Evolutionary conservation across 495 filamentous ascomycete species (phyloP), one percentile per base, ranked within the genome.

Genomic region (Penicillium macrosclerotiorum): DNA sequence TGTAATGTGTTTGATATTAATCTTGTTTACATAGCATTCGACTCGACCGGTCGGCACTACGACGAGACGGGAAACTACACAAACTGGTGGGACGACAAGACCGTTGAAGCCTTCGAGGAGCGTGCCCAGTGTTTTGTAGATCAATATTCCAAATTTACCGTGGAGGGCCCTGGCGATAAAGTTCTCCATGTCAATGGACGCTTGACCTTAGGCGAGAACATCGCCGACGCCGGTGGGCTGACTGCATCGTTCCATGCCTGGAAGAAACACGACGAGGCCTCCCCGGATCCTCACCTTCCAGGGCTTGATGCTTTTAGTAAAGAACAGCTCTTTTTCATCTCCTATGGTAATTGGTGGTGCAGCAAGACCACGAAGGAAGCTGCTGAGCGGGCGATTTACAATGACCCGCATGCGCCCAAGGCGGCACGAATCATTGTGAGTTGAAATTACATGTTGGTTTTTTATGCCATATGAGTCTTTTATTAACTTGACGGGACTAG

Each of bases 251-350:
- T 79, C 51, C 71, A 74, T 8, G 83, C 84, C 1, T 90, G 86
- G 86, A 78, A 81, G 59, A 73, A 74, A 47, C 76, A 72, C 2
- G 76, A 75, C 19, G 71, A 65, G 17, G 56, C 66, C 3, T 71
- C 67, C n/a, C 68, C 80, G 3, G 80, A 83, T 45, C 59, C 74
- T 49, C 56, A 72, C 29, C 70, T 90, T 0, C 86, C 86, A 0
- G 85, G 86, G 0, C 64, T 90, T 13, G 72, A 79, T 20, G 46
- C 67, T 31, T 89, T 88, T 45, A 79, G 74, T 22, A 82, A 85
- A 49, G 81, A 87, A 40, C 85, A 90, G 61, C 65, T 90, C 14
- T 88, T 89, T 69, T 89, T 86, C 46, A 71, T 88, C 30, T 74
- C 74, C 0, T 88, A 81, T 47, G 77, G 59, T 13, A 86, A 78